Base-by-base conservation (phyloP, 1,284 basidiomycete genomes). In the Moniliophthora roreri region DNA sequence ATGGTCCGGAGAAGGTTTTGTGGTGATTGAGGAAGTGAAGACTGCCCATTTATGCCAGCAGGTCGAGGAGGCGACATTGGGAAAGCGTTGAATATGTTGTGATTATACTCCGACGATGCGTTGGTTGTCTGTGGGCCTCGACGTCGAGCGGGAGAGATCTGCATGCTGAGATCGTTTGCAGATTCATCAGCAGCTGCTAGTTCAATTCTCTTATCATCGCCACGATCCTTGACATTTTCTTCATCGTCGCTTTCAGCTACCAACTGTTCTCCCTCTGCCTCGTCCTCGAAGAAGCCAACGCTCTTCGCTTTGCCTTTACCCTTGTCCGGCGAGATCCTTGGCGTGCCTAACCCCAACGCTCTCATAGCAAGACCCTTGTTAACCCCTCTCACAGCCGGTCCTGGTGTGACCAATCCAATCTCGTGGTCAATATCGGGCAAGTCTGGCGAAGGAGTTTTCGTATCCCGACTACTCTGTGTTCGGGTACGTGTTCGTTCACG, bases 1-100 rank as follows among this genome's bases (percentile, higher is more conserved):
- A 89, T 79, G 28, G 73, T 75, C 48, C 81, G 78, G 55, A 89
- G 65, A 35, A 89, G 72, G 42, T 85, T 81, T 51, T 87, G 84
- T 28, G 85, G 80, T 9, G 77, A 69, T 32, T 46, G 44, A 18
- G 13, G 41, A 23, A 6, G 18, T 24, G 20, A 24, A 6, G 13
- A 9, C 8, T 44, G 23, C 15, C 41, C 21, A n/a, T 24, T 11
- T 65, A 59, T 5, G 60, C 58, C 53, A 70, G 61, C 46, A 66
- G 55, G 18, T 60, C 58, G 24, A 53, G 18, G 18, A 56, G 52
- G 37, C 52, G 56, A 20, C 16, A 4, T n/a, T 15, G 23, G n/a
- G 1, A 26, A 8, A 9, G 58, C 49, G 28, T 52, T 21, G 16
- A 28, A 38, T 23, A 55, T 8, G 20, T 45, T 37, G 4, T 39